Evolutionary conservation across 1,284 basidiomycete genomes (phyloP), one percentile per base, ranked within the genome.

Genomic region (Ceratobasidium sp.): DNA sequence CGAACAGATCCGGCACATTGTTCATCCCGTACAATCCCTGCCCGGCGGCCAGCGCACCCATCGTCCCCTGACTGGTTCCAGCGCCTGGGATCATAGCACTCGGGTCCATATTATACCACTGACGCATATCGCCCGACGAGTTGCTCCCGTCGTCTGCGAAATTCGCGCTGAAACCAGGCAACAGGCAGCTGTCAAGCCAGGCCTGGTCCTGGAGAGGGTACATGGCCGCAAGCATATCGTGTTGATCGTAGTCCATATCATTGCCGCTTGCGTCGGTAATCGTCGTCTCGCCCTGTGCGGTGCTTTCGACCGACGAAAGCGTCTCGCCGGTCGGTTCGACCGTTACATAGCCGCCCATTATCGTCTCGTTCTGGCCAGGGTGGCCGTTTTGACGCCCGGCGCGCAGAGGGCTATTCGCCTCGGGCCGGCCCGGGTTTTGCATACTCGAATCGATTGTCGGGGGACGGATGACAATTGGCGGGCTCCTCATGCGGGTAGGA

Each of bases 141-240:
- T 58, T 72, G 43, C 56, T 72, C 34, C 56, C 68, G 29, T 72
- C 68, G 29, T 61, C 68, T 2, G 56, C 56, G 39, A 61, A 72
- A 43, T 72, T 61, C 11, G 68, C 68, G 34, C 37, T 69, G 49
- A 75, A 92, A 88, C 92, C 92, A 63, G 92, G 91, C 89, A 92
- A 91, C 89, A 93, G 89, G 88, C 92, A 89, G 69, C 87, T 90
- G 46, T 86, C 82, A 90, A 90, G 92, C 85, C 88, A 93, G 31
- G 83, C 85, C 0, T 89, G 88, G 74, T 88, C 91, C 77, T 90
- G 88, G 73, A 93, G 83, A 24, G 88, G 88, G 74, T 88, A 85
- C 88, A 93, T 90, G 31, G 90, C 86, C 2, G 90, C 91, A 73
- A 92, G 83, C 80, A 88, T 86, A 61, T 90, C 89, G 11, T 87